phyloP scores from a whole-genome alignment of 78 protist genomes.

The Dictyostelium intermedium region DNA sequence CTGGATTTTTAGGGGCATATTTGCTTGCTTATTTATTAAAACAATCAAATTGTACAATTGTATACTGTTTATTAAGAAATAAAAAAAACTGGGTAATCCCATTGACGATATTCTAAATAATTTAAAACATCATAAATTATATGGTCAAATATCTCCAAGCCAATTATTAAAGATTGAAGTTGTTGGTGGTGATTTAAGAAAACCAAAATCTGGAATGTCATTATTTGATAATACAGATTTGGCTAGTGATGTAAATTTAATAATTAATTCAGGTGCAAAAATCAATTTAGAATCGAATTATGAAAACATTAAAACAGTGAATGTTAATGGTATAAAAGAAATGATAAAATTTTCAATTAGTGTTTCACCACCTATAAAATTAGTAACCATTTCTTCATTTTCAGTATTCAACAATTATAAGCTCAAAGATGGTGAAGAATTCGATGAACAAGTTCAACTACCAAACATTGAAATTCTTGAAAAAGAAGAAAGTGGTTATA shows the following conservation, averaged over 20 bases:
- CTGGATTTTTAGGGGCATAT: conserved; percentile 9
- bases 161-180: not conserved
- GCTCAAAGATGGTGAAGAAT: not conserved
- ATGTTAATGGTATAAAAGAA: conserved; percentile 27
- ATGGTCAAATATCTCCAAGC: not conserved
- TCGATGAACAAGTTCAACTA: not conserved
- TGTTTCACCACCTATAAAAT: not conserved
- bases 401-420: conserved; percentile 31
- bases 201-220: not conserved
- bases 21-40: not conserved
- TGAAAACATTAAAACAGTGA: not conserved
- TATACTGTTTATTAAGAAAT: conserved; percentile 50
- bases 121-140: not conserved
- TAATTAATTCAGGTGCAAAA: conserved; percentile 25
- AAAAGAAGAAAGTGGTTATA: not conserved
- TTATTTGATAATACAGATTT: not conserved
- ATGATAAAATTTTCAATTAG: conserved; percentile 15
- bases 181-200: conserved; percentile 7
- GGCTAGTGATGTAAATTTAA: conserved; percentile 12
- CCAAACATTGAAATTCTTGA: not conserved
- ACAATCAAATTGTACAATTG: not conserved
- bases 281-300: conserved; percentile 17
- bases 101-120: not conserved
- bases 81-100: not conserved
- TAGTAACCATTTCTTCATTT: conserved; percentile 32